Base-by-base conservation (phyloP, 169 alveolate genomes). In the Plasmodium inui region DNA sequence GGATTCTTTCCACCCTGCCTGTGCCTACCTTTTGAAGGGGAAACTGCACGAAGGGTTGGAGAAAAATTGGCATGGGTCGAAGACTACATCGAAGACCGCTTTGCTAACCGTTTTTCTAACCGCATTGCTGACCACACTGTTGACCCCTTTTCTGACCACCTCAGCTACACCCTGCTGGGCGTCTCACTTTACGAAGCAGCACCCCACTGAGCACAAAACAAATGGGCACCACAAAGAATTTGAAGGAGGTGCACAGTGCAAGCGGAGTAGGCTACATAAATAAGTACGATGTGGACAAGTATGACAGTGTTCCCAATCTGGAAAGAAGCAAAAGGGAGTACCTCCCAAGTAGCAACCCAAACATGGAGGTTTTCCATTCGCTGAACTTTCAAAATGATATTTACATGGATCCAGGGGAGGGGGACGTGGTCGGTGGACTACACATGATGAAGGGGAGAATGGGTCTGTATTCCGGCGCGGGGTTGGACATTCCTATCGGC, bases 301-400 rank as follows among this genome's bases (percentile, higher is more conserved):
- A 44, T 46, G 57, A 39, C 17, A 46, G 19, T 30, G 80, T 17
- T 9, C 34, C 10, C 14, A 74, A 32, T 72, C 3, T 73, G 28
- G 86, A 85, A 12, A 41, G 50, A 34, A 32, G 22, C 10, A 72
- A 85, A 74, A 85, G 85, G 39, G 93, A 85, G 79, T 46, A 73
- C 41, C 32, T 50, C 10, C 84, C 72, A 28, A 28, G n/a, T 50
- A 22, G 41, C 44, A 44, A 17, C 37, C 74, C 34, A 14, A 73
- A 46, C 44, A 22, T 46, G 19, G 26, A 73, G 5, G 8, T 19
- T 19, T 53, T 22, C 41, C 82, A 44, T 44, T 46, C 76, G n/a
- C 28, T 50, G 37, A 74, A 72, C 12, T 17, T 46, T 12, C 61
- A 74, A 37, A 76, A 85, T 70, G 30, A 71, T 30, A 19, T 67